phyloP scores from a whole-genome alignment of 2,329 filamentous ascomycete species.

The Xylaria sp. region DNA sequence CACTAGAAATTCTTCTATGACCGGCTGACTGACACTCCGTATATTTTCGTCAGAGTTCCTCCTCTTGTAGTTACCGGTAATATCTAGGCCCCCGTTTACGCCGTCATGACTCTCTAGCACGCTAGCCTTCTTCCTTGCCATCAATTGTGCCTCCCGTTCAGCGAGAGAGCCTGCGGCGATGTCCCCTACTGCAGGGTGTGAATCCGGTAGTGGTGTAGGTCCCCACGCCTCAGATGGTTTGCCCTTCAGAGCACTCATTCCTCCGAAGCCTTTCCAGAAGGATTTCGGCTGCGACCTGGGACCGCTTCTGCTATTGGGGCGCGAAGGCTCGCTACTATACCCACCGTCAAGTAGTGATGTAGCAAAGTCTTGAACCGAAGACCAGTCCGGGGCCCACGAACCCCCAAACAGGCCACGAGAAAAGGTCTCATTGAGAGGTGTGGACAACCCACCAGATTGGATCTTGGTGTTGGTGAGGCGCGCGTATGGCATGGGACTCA shows the following conservation, averaged over 20 bases:
- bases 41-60: slow-evolving; percentile 70
- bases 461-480: slow-evolving; percentile 43
- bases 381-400: slow-evolving; percentile 60
- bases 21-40: slow-evolving; percentile 54
- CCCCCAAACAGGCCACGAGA: slow-evolving; percentile 54
- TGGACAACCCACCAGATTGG: slow-evolving; percentile 36
- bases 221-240: slow-evolving; percentile 53
- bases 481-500: slow-evolving; percentile 55
- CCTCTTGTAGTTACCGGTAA: slow-evolving; percentile 64
- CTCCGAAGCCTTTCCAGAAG: slow-evolving; percentile 40
- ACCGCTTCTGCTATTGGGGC: slow-evolving; percentile 39
- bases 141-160: slow-evolving; percentile 60
- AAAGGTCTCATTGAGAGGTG: slow-evolving; percentile 40
- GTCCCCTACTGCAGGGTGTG: slow-evolving; percentile 50
- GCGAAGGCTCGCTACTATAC: slow-evolving; percentile 44
- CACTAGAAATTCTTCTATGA: slow-evolving; percentile 77
- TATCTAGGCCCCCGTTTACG: slow-evolving; percentile 63
- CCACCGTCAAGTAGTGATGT: slow-evolving; percentile 49
- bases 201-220: slow-evolving; percentile 51
- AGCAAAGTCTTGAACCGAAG: slow-evolving; percentile 60
- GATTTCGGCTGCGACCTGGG: slow-evolving; percentile 39
- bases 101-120: slow-evolving; percentile 66
- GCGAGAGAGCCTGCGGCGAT: slow-evolving; percentile 61
- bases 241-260: slow-evolving; percentile 30
- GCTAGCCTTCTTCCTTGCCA: slow-evolving; percentile 61